A percentile compares a stretch with the other conserved stretches of the same genome.
phyloP scores from a whole-genome alignment of 2,329 filamentous ascomycete species.

The Lecanicillium sp. region DNA sequence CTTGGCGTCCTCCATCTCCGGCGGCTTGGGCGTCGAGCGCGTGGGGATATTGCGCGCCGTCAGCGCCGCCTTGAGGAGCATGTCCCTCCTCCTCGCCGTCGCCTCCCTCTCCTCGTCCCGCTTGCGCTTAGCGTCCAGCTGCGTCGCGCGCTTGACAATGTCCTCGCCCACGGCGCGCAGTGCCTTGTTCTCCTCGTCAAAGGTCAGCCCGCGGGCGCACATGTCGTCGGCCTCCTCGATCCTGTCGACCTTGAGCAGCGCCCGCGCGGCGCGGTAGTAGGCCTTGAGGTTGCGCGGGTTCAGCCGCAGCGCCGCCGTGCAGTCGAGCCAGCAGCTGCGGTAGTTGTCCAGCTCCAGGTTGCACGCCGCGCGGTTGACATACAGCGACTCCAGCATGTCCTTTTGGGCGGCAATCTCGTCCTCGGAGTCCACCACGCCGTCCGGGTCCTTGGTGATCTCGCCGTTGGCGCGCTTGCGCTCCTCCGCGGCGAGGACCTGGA shows the following conservation, averaged over 20 bases:
- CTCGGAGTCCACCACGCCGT: slow-evolving; percentile 29
- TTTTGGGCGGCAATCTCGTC: slow-evolving; percentile 55
- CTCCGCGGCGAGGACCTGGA: slow-evolving; percentile 61
- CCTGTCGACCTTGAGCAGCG: slow-evolving; percentile 72
- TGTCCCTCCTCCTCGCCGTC: slow-evolving; percentile 46
- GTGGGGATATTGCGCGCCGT: slow-evolving; percentile 62
- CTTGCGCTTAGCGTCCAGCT: slow-evolving; percentile 45
- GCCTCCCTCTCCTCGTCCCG: slow-evolving; percentile 49
- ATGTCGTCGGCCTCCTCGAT: slow-evolving; percentile 74
- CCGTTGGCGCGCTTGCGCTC: slow-evolving; percentile 45
- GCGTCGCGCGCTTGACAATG: slow-evolving; percentile 51
- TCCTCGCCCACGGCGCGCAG: slow-evolving; percentile 56
- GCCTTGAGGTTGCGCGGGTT: slow-evolving; percentile 83
- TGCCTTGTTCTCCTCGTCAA: slow-evolving; percentile 64
- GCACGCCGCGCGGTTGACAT: slow-evolving; percentile 83
- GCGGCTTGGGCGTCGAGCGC: slow-evolving; percentile 60
- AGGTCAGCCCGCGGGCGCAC: slow-evolving; percentile 61
- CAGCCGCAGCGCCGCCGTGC: slow-evolving; percentile 67
- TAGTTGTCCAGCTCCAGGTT: slow-evolving; percentile 86
- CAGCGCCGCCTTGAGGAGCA: slow-evolving; percentile 59
- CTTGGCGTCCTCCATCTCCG: slow-evolving; percentile 79
- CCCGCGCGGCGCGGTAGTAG: slow-evolving; percentile 74
- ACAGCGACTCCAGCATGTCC: slow-evolving; percentile 63
- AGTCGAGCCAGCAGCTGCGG: slow-evolving; percentile 78
- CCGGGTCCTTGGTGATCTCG: slow-evolving; percentile 21